Evolutionary conservation across 1,284 basidiomycete genomes (phyloP), one percentile per base, ranked within the genome.

Genomic region (Trichosporon sp.): DNA sequence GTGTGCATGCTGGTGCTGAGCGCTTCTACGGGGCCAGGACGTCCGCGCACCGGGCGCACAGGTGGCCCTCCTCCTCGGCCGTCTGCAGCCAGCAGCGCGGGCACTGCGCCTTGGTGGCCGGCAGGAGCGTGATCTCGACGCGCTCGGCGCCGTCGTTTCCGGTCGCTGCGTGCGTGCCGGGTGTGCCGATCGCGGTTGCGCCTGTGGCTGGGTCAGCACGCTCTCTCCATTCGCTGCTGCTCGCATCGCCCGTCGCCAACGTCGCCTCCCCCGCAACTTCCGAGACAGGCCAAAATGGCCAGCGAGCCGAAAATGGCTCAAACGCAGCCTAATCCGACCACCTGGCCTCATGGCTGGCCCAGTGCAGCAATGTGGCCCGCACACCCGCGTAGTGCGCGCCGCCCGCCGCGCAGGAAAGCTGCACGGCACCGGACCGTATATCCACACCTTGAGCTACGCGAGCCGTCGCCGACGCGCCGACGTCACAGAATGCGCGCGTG

Each of bases 31-130:
- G 23, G 21, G 21, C 42, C 31, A 71, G 9, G 0, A 65, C 65
- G 1, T 23, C 29, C 12, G 32, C 67, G 63, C 91, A 93, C 71
- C 91, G 85, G 8, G 71, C 68, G 81, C 91, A 93, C n/a, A 92
- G 79, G 7, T 76, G 75, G 13, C 88, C 85, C 15, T 84, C 80
- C 34, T 81, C 76, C 5, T 78, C 74, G 4, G 88, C 84, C 0
- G 87, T 88, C 77, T 86, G 89, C 6, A 87, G 89, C 91, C 92
- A 93, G 79, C 92, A 94, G 18, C 92, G 86, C 2, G 90, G 90
- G 78, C 92, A 93, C 77, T 92, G 92, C 13, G 83, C 75, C 38
- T 80, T 73, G 6, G 76, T 78, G 1, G 90, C 86, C 4, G 89
- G 88, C 6, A 85, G 83, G 6, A 91, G 69, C 4, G 71, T 69